Evolutionary conservation across 2,329 filamentous ascomycete species (phyloP).

Genomic region (Calcarisporium arbuscula): DNA sequence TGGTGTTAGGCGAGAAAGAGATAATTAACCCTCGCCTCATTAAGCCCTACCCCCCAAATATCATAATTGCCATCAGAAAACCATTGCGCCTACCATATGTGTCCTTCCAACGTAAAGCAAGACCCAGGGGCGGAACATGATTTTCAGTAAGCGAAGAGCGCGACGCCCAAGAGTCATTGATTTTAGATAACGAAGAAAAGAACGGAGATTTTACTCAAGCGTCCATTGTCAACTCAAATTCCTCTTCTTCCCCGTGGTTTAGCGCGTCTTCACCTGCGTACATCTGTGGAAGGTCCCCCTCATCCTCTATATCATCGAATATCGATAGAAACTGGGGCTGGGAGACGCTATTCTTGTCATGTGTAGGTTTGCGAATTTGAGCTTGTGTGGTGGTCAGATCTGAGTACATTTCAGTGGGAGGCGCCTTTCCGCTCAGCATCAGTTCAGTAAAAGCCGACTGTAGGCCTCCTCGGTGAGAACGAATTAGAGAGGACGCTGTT

Average conservation of each 20-base stretch:
- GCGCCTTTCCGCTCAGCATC: constrained; percentile 9
- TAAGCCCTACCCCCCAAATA: too few relatives aligned
- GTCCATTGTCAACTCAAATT: constrained; percentile 49
- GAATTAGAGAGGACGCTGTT: constrained; percentile 41
- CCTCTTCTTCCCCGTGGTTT: constrained; percentile 41
- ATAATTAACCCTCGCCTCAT: too few relatives aligned
- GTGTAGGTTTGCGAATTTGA: constrained; percentile 19
- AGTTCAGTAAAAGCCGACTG: constrained; percentile 11
- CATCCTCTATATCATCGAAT: constrained; percentile 47
- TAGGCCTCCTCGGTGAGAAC: constrained; percentile 16
- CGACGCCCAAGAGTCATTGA: too few relatives aligned
- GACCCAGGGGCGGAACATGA: too few relatives aligned
- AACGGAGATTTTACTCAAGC: too few relatives aligned
- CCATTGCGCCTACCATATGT: too few relatives aligned
- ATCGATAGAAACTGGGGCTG: constrained; percentile 51
- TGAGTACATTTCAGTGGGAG: constrained; percentile 8
- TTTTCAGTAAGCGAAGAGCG: too few relatives aligned
- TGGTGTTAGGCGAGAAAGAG: too few relatives aligned
- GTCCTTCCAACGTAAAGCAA: too few relatives aligned
- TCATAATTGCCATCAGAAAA: too few relatives aligned
- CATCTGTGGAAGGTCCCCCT: constrained; percentile 23
- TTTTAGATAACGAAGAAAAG: too few relatives aligned
- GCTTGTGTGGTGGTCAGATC: constrained; percentile 44
- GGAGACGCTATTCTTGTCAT: constrained; percentile 9
- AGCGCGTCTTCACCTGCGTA: too few relatives aligned